A percentile compares a stretch with the other conserved stretches of the same genome.
Conservation (phyloP, 2,329 filamentous ascomycete species). For the Metarhizium album region DNA sequence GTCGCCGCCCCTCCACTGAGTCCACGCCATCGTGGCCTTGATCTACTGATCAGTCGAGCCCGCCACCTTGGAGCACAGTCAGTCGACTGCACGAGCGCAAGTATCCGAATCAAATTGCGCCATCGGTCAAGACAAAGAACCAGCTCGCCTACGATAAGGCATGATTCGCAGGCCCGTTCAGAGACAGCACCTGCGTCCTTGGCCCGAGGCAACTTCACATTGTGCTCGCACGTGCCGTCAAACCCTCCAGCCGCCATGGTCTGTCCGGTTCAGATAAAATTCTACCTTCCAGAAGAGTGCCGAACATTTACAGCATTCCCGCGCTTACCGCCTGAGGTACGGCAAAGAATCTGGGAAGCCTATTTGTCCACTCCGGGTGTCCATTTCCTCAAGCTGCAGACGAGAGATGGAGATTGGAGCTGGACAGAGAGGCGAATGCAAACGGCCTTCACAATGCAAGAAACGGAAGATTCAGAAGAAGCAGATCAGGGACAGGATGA, state of each 20-base stretch:
- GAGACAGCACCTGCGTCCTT: not conserved
- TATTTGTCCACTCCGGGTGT: slow-evolving; percentile 22
- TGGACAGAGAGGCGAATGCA: slow-evolving; percentile 11
- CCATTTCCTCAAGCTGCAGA: slow-evolving; percentile 22
- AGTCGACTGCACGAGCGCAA: not conserved
- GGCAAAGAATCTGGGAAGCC: slow-evolving; percentile 23
- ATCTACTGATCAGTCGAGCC: not conserved
- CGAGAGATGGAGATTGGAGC: slow-evolving; percentile 11
- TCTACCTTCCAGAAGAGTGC: slow-evolving; percentile 20
- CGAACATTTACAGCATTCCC: slow-evolving; percentile 21
- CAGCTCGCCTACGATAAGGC: not conserved
- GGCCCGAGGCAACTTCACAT: not conserved
- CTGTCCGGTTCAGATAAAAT: slow-evolving; percentile 14
- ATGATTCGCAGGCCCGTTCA: not conserved
- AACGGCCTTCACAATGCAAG: not conserved
- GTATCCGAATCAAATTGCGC: not conserved
- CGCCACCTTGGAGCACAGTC: not conserved
- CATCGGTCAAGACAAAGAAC: not conserved
- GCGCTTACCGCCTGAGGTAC: slow-evolving; percentile 24
- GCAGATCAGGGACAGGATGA: no score
- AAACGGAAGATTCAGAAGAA: slow-evolving; percentile 7
- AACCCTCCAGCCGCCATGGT: not conserved
- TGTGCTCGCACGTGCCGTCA: not conserved
- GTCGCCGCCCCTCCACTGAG: not conserved
- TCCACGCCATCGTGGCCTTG: not conserved